A percentile compares a stretch with the other conserved stretches of the same genome.
Conservation (phyloP, 257 asterid species). For the Knoxia roxburghii region DNA sequence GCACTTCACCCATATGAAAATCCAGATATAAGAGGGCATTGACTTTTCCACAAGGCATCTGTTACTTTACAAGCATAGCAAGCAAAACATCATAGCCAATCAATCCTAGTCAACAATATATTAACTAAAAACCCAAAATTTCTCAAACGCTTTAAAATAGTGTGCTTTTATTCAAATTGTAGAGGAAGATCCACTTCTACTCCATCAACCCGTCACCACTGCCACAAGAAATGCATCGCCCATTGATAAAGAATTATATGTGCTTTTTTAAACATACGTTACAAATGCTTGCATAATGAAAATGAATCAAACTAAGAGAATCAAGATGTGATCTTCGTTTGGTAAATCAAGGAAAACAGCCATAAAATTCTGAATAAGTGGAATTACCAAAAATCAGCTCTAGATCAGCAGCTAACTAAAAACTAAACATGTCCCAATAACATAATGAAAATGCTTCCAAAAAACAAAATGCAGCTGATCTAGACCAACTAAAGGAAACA, state of each 20-base stretch:
- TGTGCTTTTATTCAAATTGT: neutral
- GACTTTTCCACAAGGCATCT: conserved; percentile 5
- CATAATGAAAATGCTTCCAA: neutral
- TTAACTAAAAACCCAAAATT: neutral
- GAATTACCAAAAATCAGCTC: neutral
- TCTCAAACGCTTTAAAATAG: neutral
- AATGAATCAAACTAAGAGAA: neutral
- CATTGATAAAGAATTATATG: neutral
- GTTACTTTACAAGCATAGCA: conserved; percentile 6
- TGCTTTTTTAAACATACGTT: neutral
- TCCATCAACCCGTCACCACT: neutral
- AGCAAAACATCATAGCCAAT: neutral
- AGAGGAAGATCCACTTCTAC: neutral
- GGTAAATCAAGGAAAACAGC: neutral
- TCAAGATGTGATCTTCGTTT: conserved; percentile 11
- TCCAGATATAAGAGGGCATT: neutral
- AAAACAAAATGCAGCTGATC: conserved; percentile 7
- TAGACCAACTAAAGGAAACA: neutral
- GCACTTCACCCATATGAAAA: neutral
- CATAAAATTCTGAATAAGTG: neutral
- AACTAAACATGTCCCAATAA: neutral
- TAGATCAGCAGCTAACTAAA: conserved; percentile 7
- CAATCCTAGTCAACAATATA: neutral
- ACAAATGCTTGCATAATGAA: neutral
- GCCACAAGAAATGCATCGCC: neutral